Conservation (phyloP, 2,329 filamentous ascomycete genomes). For the Ramularia endophylla region DNA sequence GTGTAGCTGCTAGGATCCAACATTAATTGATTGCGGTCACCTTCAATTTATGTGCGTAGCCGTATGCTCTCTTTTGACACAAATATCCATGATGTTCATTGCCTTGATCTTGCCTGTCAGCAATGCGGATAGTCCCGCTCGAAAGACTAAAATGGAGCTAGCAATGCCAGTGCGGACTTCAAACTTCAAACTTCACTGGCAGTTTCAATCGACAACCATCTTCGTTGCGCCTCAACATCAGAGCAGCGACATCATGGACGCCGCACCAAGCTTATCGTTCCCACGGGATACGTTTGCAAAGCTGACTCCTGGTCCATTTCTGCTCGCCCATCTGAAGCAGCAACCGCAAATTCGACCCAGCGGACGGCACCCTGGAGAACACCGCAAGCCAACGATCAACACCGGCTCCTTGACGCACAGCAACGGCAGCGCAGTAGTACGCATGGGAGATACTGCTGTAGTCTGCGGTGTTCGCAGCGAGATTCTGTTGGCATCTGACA, state of each 20-base stretch:
- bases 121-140: too few species aligned
- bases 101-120: too few species aligned
- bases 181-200: too few species aligned
- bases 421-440: slow-evolving; percentile 82
- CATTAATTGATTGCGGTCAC: too few species aligned
- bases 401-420: slow-evolving; percentile 80
- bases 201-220: too few species aligned
- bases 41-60: too few species aligned
- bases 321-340: slow-evolving; percentile 79
- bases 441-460: slow-evolving; percentile 85
- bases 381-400: slow-evolving; percentile 70
- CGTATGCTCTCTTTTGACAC: too few species aligned
- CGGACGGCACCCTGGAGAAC: slow-evolving; percentile 64
- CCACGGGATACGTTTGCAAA: slow-evolving; percentile 74
- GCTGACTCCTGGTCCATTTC: slow-evolving; percentile 80
- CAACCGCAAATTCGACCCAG: slow-evolving; percentile 67
- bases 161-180: too few species aligned
- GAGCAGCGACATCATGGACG: background rate
- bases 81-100: too few species aligned
- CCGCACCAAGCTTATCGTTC: slow-evolving; percentile 39
- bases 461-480: slow-evolving; percentile 90
- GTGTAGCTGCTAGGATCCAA: too few species aligned
- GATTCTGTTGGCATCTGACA: slow-evolving; percentile 68
- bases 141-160: too few species aligned
- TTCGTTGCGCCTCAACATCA: too few species aligned